A percentile compares a stretch with the other conserved stretches of the same genome.
Evolutionary conservation across 129 eudicot species (phyloP).

Genomic region (Daucus carota): DH1_v3.0 NC_030381.2:19365501-19366000

Average conservation of each 20-base stretch:
- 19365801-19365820: constrained; percentile 66
- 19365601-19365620: constrained; percentile 94
- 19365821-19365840: neutral
- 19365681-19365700: constrained; percentile 12
- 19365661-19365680: constrained; percentile 6
- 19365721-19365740: constrained; percentile 96
- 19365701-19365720: constrained; percentile 36
- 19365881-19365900: neutral
- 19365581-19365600: constrained; percentile 94
- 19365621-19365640: constrained; percentile 97
- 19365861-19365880: neutral
- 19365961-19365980: constrained; percentile 49
- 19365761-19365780: constrained; percentile 94
- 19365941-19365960: neutral
- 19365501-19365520: neutral
- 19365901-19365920: neutral
- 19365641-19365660: neutral
- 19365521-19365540: neutral
- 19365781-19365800: constrained; percentile 95
- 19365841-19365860: neutral
- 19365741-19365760: constrained; percentile 87
- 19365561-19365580: constrained; percentile 99
- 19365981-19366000: constrained; percentile 87
- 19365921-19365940: neutral
- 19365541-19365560: constrained; percentile 21